phyloP scores from a whole-genome alignment of 345 rosid genomes.

The Clarkia xantiana region DNA sequence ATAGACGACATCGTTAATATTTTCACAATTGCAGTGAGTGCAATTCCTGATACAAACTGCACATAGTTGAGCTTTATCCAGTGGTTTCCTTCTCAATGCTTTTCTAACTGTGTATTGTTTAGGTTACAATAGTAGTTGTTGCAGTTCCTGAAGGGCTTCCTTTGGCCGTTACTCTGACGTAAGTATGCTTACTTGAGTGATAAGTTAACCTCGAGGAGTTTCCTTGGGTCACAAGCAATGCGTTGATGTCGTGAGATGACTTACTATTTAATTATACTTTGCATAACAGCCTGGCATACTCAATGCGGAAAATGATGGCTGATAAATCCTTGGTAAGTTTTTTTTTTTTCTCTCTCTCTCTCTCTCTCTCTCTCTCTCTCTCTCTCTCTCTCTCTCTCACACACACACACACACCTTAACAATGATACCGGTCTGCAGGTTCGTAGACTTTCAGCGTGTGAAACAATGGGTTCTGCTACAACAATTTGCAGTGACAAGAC shows the following conservation, averaged over 20 bases:
- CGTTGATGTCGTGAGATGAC: no score
- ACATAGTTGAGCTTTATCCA: no score
- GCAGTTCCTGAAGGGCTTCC: conserved; percentile 99
- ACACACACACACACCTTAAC: no score
- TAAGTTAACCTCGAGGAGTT: no score
- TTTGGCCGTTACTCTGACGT: conserved; percentile 98
- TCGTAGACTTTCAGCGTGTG: conserved; percentile 98
- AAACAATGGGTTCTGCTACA: conserved; percentile 99
- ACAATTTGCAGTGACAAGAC: conserved; percentile 99
- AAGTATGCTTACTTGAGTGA: conserved; percentile 16
- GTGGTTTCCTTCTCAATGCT: no score
- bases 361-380: conserved; percentile 5
- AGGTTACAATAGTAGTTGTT: conserved; percentile 98
- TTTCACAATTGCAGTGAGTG: conserved; percentile 84
- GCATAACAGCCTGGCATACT: conserved; percentile 68
- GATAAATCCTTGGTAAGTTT: conserved; percentile 93
- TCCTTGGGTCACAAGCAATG: no score
- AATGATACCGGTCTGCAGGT: conserved; percentile 35
- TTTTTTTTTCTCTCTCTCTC: conserved; percentile 2
- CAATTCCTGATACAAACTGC: conserved; percentile 1
- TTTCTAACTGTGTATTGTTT: conserved; percentile 9
- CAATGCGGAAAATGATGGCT: conserved; percentile 99
- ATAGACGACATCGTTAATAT: conserved; percentile 68
- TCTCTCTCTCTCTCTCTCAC: not conserved
- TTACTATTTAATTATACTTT: no score